Evolutionary conservation across 306 rosid species (phyloP).

Genomic region (Trifolium subterraneum): DNA sequence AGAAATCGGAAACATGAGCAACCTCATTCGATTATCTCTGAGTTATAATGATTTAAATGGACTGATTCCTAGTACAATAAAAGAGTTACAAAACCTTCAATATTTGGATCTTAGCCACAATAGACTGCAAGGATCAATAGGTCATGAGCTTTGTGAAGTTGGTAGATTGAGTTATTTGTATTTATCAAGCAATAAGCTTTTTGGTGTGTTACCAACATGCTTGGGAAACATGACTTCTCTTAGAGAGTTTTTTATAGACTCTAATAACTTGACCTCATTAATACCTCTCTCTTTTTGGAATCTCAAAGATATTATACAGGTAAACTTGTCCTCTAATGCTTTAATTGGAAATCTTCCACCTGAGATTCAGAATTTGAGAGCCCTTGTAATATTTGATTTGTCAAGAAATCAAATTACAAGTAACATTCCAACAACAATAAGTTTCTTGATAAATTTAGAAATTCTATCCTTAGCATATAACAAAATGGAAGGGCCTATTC

Average conservation of each 20-base stretch:
- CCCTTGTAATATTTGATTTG: constrained; percentile 1
- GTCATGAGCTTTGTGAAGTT: constrained; percentile 44
- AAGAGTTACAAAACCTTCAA: constrained; percentile 29
- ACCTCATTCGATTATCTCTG: not conserved
- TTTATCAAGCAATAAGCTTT: constrained; percentile 32
- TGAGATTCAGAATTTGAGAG: constrained; percentile 32
- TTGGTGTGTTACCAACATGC: constrained; percentile 44
- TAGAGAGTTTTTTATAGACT: constrained; percentile 19
- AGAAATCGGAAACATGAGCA: constrained; percentile 43
- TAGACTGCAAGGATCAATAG: constrained; percentile 30
- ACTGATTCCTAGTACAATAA: constrained; percentile 36
- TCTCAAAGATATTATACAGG: constrained; percentile 34
- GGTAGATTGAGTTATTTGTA: not conserved
- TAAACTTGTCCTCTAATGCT: constrained; percentile 25
- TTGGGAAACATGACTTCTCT: constrained; percentile 39
- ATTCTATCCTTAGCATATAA: constrained; percentile 38
- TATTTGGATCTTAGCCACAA: constrained; percentile 25
- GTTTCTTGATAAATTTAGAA: constrained; percentile 28
- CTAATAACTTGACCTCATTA: constrained; percentile 21
- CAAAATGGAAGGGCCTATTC: constrained; percentile 42
- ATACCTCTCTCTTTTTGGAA: constrained; percentile 41
- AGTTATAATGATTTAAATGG: not conserved
- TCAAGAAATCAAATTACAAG: constrained; percentile 37
- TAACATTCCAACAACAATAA: constrained; percentile 36
- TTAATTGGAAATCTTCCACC: constrained; percentile 37